A percentile compares a stretch with the other conserved stretches of the same genome.
Conservation (phyloP, 306 rosid genomes). For the Argentina anserina region DNA sequence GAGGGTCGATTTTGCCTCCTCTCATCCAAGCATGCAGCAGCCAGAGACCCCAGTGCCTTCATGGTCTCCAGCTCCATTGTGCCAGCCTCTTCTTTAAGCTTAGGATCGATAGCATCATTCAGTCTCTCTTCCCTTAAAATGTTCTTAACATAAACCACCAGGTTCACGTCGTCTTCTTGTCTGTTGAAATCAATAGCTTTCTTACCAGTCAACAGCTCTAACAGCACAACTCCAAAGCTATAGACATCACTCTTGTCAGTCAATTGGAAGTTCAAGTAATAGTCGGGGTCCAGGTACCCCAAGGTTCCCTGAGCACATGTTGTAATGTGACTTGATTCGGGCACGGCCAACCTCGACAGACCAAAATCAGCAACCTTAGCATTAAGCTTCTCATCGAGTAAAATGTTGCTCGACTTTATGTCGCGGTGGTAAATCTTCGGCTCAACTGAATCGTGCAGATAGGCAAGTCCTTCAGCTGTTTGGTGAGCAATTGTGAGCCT, state of each 20-base stretch:
- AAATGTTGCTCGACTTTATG: slow-evolving; percentile 26
- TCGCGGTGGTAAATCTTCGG: slow-evolving; percentile 18
- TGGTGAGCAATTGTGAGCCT: slow-evolving; percentile 6
- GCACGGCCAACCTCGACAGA: slow-evolving; percentile 10
- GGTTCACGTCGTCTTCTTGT: slow-evolving; percentile 53
- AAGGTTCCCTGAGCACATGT: slow-evolving; percentile 21
- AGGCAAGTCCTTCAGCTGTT: slow-evolving; percentile 18
- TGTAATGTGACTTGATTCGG: slow-evolving; percentile 19
- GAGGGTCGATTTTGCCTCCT: slow-evolving; percentile 53
- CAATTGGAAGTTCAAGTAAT: slow-evolving; percentile 15
- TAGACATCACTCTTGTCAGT: slow-evolving; percentile 26
- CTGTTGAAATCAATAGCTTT: slow-evolving; percentile 57
- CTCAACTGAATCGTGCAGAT: slow-evolving; percentile 10
- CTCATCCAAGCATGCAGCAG: slow-evolving; percentile 45
- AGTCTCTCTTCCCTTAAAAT: slow-evolving; percentile 33
- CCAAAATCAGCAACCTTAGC: slow-evolving; percentile 24
- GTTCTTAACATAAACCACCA: slow-evolving; percentile 47
- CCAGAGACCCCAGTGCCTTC: slow-evolving; percentile 44
- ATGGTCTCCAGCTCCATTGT: slow-evolving; percentile 43
- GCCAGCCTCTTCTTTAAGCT: slow-evolving; percentile 35
- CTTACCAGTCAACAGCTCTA: slow-evolving; percentile 44
- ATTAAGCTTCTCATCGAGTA: slow-evolving; percentile 10
- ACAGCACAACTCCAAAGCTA: slow-evolving; percentile 20
- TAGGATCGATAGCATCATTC: slow-evolving; percentile 45
- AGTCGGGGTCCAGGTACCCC: slow-evolving; percentile 24